Percentiles rank a stretch among this genome's conserved stretches.
phyloP scores from a whole-genome alignment of 352 stramenopile species.

The Phytophthora aleatoria region DNA sequence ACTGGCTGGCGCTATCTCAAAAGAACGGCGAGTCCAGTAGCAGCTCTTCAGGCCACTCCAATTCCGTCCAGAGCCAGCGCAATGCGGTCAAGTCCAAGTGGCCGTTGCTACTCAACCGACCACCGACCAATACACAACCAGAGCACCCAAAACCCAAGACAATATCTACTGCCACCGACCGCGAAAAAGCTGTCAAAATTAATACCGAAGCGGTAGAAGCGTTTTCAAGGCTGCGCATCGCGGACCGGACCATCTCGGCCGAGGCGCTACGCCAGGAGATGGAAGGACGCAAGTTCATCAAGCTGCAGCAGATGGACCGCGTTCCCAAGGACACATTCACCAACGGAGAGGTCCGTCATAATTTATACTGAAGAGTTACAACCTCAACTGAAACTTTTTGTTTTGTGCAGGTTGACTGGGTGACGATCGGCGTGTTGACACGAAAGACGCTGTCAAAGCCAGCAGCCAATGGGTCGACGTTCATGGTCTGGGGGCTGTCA shows the following conservation, averaged over 20 bases:
- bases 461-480: constrained; percentile 64
- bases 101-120: constrained; percentile 14
- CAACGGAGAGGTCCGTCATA: constrained; percentile 45
- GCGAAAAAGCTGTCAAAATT: constrained; percentile 16
- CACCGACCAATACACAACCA: constrained; percentile 13
- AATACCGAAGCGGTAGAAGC: constrained; percentile 38
- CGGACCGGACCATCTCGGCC: constrained; percentile 51
- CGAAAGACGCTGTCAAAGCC: constrained; percentile 78
- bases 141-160: constrained; percentile 14
- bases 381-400: neutral
- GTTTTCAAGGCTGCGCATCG: constrained; percentile 71
- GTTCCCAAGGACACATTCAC: constrained; percentile 58
- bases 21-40: constrained; percentile 11
- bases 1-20: constrained; percentile 57
- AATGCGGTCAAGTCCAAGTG: constrained; percentile 17
- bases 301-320: constrained; percentile 60
- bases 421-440: constrained; percentile 78
- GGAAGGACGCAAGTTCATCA: constrained; percentile 70
- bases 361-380: constrained; percentile 2
- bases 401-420: constrained; percentile 64
- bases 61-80: constrained; percentile 12
- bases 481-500: constrained; percentile 83
- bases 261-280: constrained; percentile 62
- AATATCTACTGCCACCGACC: constrained; percentile 22
- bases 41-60: constrained; percentile 19